Conservation (phyloP, 352 stramenopile species). For the Pythium dissimile region DNA sequence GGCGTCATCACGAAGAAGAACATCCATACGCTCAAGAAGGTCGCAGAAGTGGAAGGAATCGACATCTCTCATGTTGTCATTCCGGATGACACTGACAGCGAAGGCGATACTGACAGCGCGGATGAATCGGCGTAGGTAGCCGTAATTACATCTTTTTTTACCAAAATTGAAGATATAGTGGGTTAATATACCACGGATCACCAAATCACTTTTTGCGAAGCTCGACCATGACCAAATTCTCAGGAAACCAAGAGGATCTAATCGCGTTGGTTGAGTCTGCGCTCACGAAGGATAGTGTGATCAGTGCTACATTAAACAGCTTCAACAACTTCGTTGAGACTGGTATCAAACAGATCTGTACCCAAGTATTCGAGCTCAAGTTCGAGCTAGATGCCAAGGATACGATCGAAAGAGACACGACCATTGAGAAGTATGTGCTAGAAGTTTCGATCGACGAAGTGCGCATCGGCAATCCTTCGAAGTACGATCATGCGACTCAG, state of each 20-base stretch:
- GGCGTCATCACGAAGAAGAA: no score
- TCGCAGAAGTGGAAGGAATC: no score
- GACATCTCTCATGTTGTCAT: no score
- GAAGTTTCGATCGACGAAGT: slow-evolving; percentile 6
- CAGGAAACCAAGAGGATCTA: background rate
- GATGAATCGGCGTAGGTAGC: no score
- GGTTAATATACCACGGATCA: no score
- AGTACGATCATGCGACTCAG: slow-evolving; percentile 7
- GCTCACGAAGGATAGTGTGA: background rate
- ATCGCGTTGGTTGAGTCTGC: background rate
- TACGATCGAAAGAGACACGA: slow-evolving; percentile 4
- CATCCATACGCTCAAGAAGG: no score
- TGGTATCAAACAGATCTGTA: slow-evolving; percentile 3
- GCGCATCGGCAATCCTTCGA: slow-evolving; percentile 2
- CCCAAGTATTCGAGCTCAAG: background rate
- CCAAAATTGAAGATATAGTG: no score
- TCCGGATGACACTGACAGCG: no score
- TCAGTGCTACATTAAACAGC: background rate
- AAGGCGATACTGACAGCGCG: no score
- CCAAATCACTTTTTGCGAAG: no score
- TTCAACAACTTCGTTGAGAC: slow-evolving; percentile 3
- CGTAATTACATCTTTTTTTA: no score
- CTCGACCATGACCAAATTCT: no score
- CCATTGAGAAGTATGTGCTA: slow-evolving; percentile 10
- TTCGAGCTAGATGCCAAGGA: slow-evolving; percentile 10